phyloP scores from a whole-genome alignment of 108 stramenopile species.

The Pinguiococcus pyrenoidosus region DNA sequence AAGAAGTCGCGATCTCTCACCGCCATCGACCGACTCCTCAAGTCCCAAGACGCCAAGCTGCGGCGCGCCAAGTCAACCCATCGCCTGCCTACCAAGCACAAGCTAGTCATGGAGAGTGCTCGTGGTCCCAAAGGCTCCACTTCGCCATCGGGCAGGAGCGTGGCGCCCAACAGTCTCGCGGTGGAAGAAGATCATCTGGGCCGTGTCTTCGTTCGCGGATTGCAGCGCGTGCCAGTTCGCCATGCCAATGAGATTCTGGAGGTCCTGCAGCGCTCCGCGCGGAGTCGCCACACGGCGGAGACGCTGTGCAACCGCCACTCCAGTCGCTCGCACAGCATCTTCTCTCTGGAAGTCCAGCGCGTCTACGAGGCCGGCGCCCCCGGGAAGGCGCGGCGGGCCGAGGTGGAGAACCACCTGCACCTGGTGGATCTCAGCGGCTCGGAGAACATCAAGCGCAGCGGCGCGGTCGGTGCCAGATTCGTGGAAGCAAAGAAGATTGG shows the following conservation, averaged over 20 bases:
- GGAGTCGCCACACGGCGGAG: slow-evolving; percentile 27
- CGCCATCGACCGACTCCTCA: too few species aligned
- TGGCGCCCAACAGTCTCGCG: slow-evolving; percentile 9
- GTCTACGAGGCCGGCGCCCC: too few species aligned
- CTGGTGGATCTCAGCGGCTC: slow-evolving; percentile 35
- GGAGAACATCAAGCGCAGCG: slow-evolving; percentile 32
- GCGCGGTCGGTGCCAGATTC: slow-evolving; percentile 21
- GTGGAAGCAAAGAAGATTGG: slow-evolving; percentile 34
- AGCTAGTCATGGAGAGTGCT: too few species aligned
- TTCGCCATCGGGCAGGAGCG: too few species aligned
- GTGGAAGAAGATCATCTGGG: slow-evolving; percentile 26
- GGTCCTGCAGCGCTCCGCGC: slow-evolving; percentile 24
- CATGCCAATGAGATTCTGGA: slow-evolving; percentile 20
- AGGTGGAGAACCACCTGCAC: slow-evolving; percentile 24
- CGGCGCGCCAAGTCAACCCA: too few species aligned
- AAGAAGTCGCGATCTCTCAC: too few species aligned
- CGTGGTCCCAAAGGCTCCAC: too few species aligned
- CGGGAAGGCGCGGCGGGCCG: too few species aligned
- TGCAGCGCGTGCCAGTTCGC: slow-evolving; percentile 28
- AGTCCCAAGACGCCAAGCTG: too few species aligned
- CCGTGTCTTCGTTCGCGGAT: slow-evolving; percentile 25
- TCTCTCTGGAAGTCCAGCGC: slow-evolving; percentile 15
- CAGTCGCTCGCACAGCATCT: slow-evolving; percentile 30
- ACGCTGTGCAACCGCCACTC: slow-evolving; percentile 33
- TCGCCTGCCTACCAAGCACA: too few species aligned